Base-by-base conservation (phyloP, 345 rosid species). In the Dimocarpus longan region DNA sequence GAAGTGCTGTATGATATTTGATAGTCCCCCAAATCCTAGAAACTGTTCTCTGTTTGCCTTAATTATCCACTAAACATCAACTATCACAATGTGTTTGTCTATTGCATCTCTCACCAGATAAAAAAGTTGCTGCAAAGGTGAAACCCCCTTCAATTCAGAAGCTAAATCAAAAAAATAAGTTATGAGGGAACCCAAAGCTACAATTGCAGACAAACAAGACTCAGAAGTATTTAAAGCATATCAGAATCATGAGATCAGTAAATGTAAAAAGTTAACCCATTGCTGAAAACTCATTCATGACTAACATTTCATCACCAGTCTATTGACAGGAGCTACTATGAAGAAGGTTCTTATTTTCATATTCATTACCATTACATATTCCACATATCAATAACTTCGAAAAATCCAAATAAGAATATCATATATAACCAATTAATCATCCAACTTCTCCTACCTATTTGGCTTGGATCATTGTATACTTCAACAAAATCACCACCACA, bases 401-500 rank as follows among this genome's bases (percentile, higher is more conserved):
- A 67, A 76, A 76, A 40, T 24, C 18, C 32, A 70, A 69, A 26
- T 44, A 73, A 73, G 52, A 71, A 63, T 70, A 12, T 67, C 54
- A 59, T 69, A 48, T 22, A 57, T 77, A 43, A 62, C 11, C 37
- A 79, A 65, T 70, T 73, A 24, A 70, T 66, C 39, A 60, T 50
- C 62, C 40, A 60, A 22, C 60, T 68, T 66, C 76, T 76, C 86
- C 43, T 91, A 96, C 99, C 98, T 82, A 76, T 85, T 82, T 96
- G 99, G 86, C 88, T 80, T 54, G 95, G 71, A 75, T 96, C 99
- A 66, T 78, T 84, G 81, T 96, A 96, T 46, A 96, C 99, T 84
- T 96, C 99, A 85, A 96, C 90, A 87, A 96, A 94, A 86, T 96
- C 99, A 42, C 98, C 99, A 68, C 98, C 99, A 56, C 99, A 96